Base-by-base conservation (phyloP, 495 filamentous ascomycete species). In the Penicillium goetzii region DNA sequence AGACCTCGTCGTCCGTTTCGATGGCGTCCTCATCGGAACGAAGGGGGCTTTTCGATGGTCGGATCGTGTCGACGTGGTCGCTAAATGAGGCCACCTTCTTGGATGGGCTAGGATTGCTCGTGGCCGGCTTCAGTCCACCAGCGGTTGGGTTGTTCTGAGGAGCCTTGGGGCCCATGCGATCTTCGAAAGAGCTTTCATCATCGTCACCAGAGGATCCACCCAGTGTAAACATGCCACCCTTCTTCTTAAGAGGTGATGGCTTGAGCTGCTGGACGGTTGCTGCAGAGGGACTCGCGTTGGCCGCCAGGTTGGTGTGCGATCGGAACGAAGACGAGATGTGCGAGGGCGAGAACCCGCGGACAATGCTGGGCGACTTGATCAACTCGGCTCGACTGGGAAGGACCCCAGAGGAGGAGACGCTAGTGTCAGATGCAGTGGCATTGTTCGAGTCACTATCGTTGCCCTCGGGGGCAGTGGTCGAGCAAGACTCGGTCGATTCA, bases 71-170 rank as follows among this genome's bases (percentile, higher is more conserved):
- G 33, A 93, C 84, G 56, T 96, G 87, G 54, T 92, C 88, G 72
- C 85, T 89, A 77, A 97, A 97, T 0, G 95, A 95, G 6, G 92
- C 85, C 36, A 89, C 85, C 82, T 97, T 98, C 77, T 88, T 90
- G 28, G 83, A 77, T 0, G 79, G 68, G 21, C 58, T 76, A 1
- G 69, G 64, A 15, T 69, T 68, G 60, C 61, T 72, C 19, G 52
- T 67, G 5, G 51, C 60, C 1, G 80, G 73, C 55, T 78, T 77
- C 61, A 81, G 72, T 38, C 76, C 78, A 34, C 86, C 79, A 12
- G 83, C 80, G 14, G 88, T 75, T 8, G 82, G 82, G 66, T 84
- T 90, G 17, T 81, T 78, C 65, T 73, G 76, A 1, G 67, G 61
- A 21, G 56, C 68, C 36, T 70, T 73, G 26, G 74, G 70, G 4